Evolutionary conservation across 495 filamentous ascomycete genomes (phyloP).

Genomic region (Peziza echinospora): DNA sequence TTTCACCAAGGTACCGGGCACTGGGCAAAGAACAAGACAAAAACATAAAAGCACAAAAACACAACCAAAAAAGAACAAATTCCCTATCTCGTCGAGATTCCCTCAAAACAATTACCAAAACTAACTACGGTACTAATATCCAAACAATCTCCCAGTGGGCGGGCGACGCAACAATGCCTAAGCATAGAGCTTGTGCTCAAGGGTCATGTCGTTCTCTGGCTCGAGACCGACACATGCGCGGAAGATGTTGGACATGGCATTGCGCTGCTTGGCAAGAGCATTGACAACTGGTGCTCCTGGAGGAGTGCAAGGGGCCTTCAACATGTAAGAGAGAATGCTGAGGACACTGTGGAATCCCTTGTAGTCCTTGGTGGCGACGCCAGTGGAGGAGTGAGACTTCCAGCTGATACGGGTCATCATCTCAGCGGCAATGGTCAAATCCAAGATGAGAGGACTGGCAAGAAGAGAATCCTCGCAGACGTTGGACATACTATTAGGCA

Average conservation of each 20-base stretch:
- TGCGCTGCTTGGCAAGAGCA: slow-evolving; percentile 86
- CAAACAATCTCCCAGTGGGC: too few relatives aligned
- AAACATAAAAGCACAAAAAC: too few relatives aligned
- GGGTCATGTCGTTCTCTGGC: slow-evolving; percentile 97
- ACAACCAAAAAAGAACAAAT: too few relatives aligned
- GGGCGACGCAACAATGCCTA: too few relatives aligned
- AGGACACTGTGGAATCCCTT: slow-evolving; percentile 93
- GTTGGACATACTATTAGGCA: slow-evolving; percentile 92
- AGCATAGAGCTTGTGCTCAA: slow-evolving; percentile 99
- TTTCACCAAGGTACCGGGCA: too few relatives aligned
- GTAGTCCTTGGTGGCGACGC: slow-evolving; percentile 40
- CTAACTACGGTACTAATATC: too few relatives aligned
- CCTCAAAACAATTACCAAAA: too few relatives aligned
- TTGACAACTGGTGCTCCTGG: slow-evolving; percentile 94
- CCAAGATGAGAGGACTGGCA: slow-evolving; percentile 94
- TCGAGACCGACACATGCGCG: slow-evolving; percentile 91
- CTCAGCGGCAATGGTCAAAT: slow-evolving; percentile 77
- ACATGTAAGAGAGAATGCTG: slow-evolving; percentile 96
- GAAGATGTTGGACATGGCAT: slow-evolving; percentile 93
- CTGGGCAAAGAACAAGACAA: too few relatives aligned
- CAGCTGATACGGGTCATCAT: slow-evolving; percentile 97
- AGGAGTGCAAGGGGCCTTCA: slow-evolving; percentile 92
- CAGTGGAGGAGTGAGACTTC: slow-evolving; percentile 38
- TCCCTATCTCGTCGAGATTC: too few relatives aligned
- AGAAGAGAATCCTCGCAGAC: slow-evolving; percentile 96